Percentiles rank a stretch among this genome's conserved stretches.
These are phyloP conservation scores for Pichia gijzeniarum DNA, from an alignment of 805 yeast species.

Conservation along the genomic window DNA sequence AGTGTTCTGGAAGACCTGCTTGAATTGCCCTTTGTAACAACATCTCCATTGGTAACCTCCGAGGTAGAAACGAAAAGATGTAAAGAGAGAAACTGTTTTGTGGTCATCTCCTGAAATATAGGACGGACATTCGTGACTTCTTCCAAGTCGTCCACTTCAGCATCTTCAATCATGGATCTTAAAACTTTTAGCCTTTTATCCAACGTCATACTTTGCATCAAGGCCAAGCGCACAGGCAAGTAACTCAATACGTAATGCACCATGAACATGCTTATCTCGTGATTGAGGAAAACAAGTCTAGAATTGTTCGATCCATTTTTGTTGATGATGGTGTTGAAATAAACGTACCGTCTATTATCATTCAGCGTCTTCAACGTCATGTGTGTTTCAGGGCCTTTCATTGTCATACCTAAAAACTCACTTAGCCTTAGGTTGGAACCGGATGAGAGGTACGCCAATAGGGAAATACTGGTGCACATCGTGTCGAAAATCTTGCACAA, in stretches of 20 bases:
- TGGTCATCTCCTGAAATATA: not conserved
- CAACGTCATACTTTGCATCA: not conserved
- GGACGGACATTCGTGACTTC: not conserved
- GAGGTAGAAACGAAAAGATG: not conserved
- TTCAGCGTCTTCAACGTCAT: not conserved
- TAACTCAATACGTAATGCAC: not conserved
- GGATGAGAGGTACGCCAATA: not conserved
- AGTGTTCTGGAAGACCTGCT: not conserved
- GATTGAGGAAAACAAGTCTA: not conserved
- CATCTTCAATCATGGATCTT: not conserved
- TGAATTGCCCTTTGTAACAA: not conserved
- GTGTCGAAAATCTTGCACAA: not conserved
- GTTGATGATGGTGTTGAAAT: not conserved
- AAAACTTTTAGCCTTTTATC: not conserved
- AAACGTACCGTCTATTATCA: not conserved
- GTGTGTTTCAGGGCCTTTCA: not conserved
- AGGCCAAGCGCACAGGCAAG: not conserved
- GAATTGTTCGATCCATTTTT: not conserved
- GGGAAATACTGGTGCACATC: not conserved
- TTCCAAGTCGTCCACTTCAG: not conserved
- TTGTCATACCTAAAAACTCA: not conserved
- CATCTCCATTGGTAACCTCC: not conserved
- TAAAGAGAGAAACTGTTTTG: not conserved
- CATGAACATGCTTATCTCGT: not conserved
- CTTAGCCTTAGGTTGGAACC: not conserved